These are phyloP conservation scores for Wolfiporia cocos DNA, from an alignment of 1,284 basidiomycete species.

Conservation along the genomic window DNA sequence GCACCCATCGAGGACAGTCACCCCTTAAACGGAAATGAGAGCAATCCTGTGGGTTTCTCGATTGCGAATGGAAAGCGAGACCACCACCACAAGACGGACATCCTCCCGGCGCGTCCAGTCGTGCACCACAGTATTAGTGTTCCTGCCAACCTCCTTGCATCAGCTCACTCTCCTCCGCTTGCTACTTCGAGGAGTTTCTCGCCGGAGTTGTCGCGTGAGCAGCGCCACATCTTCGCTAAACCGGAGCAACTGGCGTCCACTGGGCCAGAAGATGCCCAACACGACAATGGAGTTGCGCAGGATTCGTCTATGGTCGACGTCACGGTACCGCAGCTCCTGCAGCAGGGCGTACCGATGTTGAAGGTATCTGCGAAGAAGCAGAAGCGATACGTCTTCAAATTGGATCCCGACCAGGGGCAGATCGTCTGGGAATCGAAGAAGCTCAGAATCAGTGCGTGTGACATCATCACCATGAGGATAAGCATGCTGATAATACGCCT, in stretches of 20 bases:
- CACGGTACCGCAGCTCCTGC: constrained; percentile 45
- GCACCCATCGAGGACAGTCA: constrained; percentile 1
- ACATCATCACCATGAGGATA: not conserved
- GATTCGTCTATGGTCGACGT: constrained; percentile 27
- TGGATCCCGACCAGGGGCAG: constrained; percentile 76
- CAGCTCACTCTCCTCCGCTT: not conserved
- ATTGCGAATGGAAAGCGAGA: constrained; percentile 7
- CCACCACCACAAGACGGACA: constrained; percentile 16
- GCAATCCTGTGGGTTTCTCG: constrained; percentile 9
- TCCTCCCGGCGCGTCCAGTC: constrained; percentile 14
- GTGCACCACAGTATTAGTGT: constrained; percentile 9
- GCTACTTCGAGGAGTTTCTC: not conserved
- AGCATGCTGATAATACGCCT: constrained; percentile 2
- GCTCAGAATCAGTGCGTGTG: constrained; percentile 66
- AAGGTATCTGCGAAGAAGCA: constrained; percentile 87
- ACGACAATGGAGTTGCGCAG: no score
- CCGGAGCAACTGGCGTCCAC: not conserved
- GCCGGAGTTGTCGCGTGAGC: not conserved
- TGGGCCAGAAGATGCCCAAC: constrained; percentile 4
- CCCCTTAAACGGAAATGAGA: constrained; percentile 1
- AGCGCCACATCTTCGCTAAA: not conserved
- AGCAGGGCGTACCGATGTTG: constrained; percentile 68
- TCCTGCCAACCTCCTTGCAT: not conserved
- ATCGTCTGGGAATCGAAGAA: constrained; percentile 85
- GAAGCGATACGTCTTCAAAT: constrained; percentile 67